These are phyloP conservation scores for Lachnellula arida DNA, from an alignment of 2,329 filamentous ascomycete species.

Conservation along the genomic window DNA sequence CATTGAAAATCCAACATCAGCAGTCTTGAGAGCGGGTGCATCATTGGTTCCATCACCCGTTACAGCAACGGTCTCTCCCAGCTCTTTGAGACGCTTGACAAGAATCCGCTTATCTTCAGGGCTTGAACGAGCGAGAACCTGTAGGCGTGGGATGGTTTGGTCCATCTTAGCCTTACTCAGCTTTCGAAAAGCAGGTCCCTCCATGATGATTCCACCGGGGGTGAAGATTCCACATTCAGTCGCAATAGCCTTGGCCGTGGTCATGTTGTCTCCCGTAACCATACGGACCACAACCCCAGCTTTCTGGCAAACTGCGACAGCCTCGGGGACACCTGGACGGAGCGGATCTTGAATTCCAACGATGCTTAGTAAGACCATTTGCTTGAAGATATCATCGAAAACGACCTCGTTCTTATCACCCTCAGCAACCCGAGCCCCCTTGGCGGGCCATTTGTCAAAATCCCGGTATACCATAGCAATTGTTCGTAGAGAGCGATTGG, in stretches of 20 bases:
- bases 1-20: conserved; percentile 65
- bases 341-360: conserved; percentile 74
- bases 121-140: conserved; percentile 64
- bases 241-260: conserved; percentile 70
- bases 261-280: conserved; percentile 69
- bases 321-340: conserved; percentile 60
- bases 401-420: conserved; percentile 58
- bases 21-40: conserved; percentile 59
- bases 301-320: conserved; percentile 60
- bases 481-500: conserved; percentile 64
- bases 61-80: conserved; percentile 62
- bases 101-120: conserved; percentile 66
- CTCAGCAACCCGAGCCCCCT: conserved; percentile 47
- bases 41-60: conserved; percentile 66
- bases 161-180: conserved; percentile 57
- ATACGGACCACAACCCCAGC: conserved; percentile 70
- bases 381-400: conserved; percentile 63
- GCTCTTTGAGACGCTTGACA: conserved; percentile 58
- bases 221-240: conserved; percentile 61
- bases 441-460: conserved; percentile 64
- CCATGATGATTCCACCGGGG: conserved; percentile 57
- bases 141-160: conserved; percentile 54
- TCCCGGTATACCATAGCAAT: conserved; percentile 72
- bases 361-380: conserved; percentile 69
- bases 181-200: conserved; percentile 62